Evolutionary conservation across 2,329 filamentous ascomycete species (phyloP).

Genomic region (Setomelanomma holmii): DNA sequence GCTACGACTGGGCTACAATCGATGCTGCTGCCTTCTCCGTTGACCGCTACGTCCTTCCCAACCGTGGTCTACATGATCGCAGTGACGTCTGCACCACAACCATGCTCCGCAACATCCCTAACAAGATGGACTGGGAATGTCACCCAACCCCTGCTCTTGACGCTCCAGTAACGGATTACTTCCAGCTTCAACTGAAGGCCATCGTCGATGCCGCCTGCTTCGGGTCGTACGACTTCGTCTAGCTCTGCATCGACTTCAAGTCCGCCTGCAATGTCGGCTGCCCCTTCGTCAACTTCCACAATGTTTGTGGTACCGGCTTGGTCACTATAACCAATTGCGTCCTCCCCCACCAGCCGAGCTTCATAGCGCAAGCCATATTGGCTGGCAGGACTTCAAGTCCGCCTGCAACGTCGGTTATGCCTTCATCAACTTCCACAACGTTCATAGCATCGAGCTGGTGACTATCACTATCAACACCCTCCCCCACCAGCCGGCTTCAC

Average conservation of each 20-base stretch:
- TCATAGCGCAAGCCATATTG: too few relatives aligned
- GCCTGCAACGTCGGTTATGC: constrained; percentile 86
- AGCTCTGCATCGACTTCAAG: constrained; percentile 76
- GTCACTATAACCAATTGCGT: too few relatives aligned
- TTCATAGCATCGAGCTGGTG: constrained; percentile 53
- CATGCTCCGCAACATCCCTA: constrained; percentile 95
- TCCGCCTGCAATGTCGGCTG: too few relatives aligned
- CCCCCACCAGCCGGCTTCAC: too few relatives aligned
- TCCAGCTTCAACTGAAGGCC: constrained; percentile 64
- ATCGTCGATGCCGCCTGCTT: constrained; percentile 80
- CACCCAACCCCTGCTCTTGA: neutral
- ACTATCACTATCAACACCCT: too few relatives aligned
- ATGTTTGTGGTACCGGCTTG: too few relatives aligned
- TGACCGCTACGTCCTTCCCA: constrained; percentile 15
- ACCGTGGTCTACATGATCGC: constrained; percentile 37
- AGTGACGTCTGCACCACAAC: constrained; percentile 65
- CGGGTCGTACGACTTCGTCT: constrained; percentile 93
- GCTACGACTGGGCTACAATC: neutral
- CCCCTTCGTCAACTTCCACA: too few relatives aligned
- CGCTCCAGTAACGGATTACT: constrained; percentile 19
- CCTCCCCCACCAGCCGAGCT: too few relatives aligned
- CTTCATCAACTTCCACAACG: constrained; percentile 92
- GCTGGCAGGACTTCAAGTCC: too few relatives aligned
- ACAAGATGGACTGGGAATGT: constrained; percentile 74
- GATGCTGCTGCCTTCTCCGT: constrained; percentile 22